Conservation (phyloP, 164 flowering plant genomes). For the Brasenia schreberi region DNA sequence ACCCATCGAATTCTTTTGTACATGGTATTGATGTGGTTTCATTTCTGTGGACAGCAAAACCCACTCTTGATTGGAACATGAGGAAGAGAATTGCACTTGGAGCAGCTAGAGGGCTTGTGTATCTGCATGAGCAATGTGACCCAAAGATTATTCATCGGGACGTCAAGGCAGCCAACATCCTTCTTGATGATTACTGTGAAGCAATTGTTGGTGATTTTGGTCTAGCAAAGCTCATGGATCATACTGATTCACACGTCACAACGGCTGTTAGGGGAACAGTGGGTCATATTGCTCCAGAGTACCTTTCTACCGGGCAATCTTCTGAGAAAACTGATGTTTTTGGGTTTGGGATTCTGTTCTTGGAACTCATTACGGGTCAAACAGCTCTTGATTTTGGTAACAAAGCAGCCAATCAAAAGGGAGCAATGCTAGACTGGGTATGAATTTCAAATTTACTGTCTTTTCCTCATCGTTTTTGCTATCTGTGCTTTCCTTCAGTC, state of each 20-base stretch:
- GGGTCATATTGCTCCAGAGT: conserved; percentile 93
- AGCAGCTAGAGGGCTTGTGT: conserved; percentile 75
- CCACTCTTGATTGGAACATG: conserved; percentile 73
- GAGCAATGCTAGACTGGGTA: conserved; percentile 92
- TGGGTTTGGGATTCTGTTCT: conserved; percentile 78
- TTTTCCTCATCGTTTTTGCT: not conserved
- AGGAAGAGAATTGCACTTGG: conserved; percentile 89
- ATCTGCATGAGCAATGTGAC: conserved; percentile 93
- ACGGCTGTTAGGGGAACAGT: conserved; percentile 94
- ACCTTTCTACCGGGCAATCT: conserved; percentile 90
- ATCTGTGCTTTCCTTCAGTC: not conserved
- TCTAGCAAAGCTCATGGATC: conserved; percentile 90
- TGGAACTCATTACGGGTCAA: conserved; percentile 86
- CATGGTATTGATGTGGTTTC: not conserved
- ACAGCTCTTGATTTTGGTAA: conserved; percentile 74
- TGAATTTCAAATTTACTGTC: conserved; percentile 5
- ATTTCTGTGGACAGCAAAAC: conserved; percentile 37
- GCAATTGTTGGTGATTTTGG: conserved; percentile 97
- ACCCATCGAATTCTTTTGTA: not conserved
- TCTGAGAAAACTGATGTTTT: conserved; percentile 94
- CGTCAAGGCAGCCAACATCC: conserved; percentile 91
- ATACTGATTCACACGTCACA: conserved; percentile 83
- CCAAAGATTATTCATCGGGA: conserved; percentile 92
- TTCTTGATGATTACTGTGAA: conserved; percentile 67
- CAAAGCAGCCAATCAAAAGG: conserved; percentile 62